Conservation (phyloP, 148 eudicot genomes). For the Camellia sinensis region DNA sequence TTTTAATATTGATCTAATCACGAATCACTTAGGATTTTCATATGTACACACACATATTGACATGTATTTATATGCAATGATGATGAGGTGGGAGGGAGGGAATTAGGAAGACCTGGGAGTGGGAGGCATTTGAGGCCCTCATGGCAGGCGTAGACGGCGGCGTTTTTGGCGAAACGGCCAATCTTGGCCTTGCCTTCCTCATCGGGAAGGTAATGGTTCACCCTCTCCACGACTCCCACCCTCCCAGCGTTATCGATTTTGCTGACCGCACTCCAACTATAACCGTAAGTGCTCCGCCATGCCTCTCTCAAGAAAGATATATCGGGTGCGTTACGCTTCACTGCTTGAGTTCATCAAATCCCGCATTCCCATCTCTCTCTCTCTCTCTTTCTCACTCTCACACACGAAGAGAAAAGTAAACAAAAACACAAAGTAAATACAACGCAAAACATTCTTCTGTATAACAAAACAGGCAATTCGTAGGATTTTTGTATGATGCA, state of each 20-base stretch:
- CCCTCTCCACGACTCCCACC: slow-evolving; percentile 3
- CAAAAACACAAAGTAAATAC: too few species aligned
- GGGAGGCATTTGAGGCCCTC: slow-evolving; percentile 26
- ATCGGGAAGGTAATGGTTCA: slow-evolving; percentile 16
- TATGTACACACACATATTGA: too few species aligned
- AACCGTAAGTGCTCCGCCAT: slow-evolving; percentile 16
- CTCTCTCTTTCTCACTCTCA: not conserved
- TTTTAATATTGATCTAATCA: too few species aligned
- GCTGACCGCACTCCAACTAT: slow-evolving; percentile 11
- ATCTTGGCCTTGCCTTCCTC: slow-evolving; percentile 18
- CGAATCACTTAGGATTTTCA: too few species aligned
- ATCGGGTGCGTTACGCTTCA: slow-evolving; percentile 23
- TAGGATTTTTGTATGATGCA: too few species aligned
- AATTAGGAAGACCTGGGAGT: slow-evolving; percentile 24
- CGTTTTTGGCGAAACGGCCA: slow-evolving; percentile 22
- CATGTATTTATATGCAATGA: too few species aligned
- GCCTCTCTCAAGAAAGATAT: slow-evolving; percentile 13
- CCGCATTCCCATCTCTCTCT: slow-evolving; percentile 23
- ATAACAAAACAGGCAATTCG: too few species aligned
- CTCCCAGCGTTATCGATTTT: slow-evolving; percentile 17
- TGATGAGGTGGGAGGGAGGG: not conserved
- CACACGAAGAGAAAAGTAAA: not conserved
- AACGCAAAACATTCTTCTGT: too few species aligned
- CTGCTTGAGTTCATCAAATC: slow-evolving; percentile 16
- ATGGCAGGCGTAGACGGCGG: slow-evolving; percentile 17